Evolutionary conservation across 129 eudicot genomes (phyloP), one percentile per base, ranked within the genome.

Genomic region (Centrapalus pauciflorus): DNA sequence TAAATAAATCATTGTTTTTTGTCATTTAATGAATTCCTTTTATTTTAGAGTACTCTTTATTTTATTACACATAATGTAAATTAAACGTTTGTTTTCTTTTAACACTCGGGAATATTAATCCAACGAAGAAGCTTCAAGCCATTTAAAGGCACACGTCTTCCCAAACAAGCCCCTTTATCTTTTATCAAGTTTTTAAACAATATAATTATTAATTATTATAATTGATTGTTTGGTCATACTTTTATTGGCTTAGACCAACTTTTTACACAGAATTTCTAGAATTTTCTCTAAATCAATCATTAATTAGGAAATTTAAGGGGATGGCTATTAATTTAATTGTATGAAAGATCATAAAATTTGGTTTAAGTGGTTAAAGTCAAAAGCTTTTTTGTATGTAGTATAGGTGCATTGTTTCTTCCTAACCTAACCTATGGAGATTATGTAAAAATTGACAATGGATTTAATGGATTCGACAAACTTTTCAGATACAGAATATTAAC

Each of bases 131-230:
- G n/a, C n/a, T n/a, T n/a, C n/a, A n/a, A n/a, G n/a, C n/a, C n/a
- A n/a, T n/a, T 74, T 74, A 74, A 73, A 73, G 78, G 4, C 11
- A 62, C 78, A 73, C 66, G 37, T 73, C 66, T 64, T 38, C 58
- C 35, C 25, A 38, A 73, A 51, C 55, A 73, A 63, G 32, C 28
- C 45, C 19, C 20, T 51, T 28, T 63, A 52, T 23, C 19, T 26
- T 38, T 12, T 55, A 51, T 73, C 52, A n/a, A 24, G n/a, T 38
- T 37, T 8, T 28, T n/a, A 34, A 33, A 70, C 35, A 17, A 55
- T 14, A 45, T 45, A 20, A 17, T 50, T 33, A 37, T 19, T 23
- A 2, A 50, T 16, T 3, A 63, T 55, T 3, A 29, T 55, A 20
- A 49, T 7, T 64, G 46, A 66, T 54, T 40, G 65, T 9, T 43